Conservation (phyloP, 441 rosid species). For the Daphne laureola region DNA sequence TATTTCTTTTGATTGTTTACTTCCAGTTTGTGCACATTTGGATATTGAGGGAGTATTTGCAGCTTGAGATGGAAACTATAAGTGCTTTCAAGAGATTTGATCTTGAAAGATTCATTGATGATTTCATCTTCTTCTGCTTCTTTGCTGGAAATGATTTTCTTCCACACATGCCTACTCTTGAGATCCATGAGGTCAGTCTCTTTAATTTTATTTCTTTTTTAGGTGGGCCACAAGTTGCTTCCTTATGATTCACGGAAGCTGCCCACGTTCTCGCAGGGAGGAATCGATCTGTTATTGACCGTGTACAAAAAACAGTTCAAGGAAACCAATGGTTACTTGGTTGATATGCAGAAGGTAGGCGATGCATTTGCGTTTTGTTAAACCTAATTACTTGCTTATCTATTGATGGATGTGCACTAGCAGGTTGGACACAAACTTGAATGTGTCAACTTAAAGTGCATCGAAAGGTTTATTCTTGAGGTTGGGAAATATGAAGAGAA, state of each 20-base stretch:
- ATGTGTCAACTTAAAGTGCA: slow-evolving; percentile 14
- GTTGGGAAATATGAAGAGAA: slow-evolving; percentile 21
- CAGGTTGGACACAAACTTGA: slow-evolving; percentile 11
- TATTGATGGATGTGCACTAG: not conserved
- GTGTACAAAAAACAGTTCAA: slow-evolving; percentile 22
- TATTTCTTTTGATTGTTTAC: not conserved
- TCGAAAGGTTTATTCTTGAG: slow-evolving; percentile 18
- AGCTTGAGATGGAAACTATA: slow-evolving; percentile 14
- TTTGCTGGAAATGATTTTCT: slow-evolving; percentile 28
- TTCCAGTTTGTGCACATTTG: slow-evolving; percentile 20
- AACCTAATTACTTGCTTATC: too few relatives aligned
- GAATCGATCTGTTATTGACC: slow-evolving; percentile 16
- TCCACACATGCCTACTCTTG: slow-evolving; percentile 24
- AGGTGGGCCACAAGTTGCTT: not conserved
- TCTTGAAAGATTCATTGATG: slow-evolving; percentile 18
- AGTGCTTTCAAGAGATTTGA: slow-evolving; percentile 13
- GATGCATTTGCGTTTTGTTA: not conserved
- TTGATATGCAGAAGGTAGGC: slow-evolving; percentile 20
- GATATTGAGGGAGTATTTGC: slow-evolving; percentile 23
- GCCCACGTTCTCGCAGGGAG: slow-evolving; percentile 10
- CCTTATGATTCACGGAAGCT: too few relatives aligned
- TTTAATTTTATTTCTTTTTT: not conserved
- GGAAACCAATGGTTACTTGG: slow-evolving; percentile 20
- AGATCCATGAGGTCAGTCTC: slow-evolving; percentile 15
- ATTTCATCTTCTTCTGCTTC: slow-evolving; percentile 21